Evolutionary conservation across 129 eudicot genomes (phyloP).

Genomic region (Scalesia atractyloides): DNA sequence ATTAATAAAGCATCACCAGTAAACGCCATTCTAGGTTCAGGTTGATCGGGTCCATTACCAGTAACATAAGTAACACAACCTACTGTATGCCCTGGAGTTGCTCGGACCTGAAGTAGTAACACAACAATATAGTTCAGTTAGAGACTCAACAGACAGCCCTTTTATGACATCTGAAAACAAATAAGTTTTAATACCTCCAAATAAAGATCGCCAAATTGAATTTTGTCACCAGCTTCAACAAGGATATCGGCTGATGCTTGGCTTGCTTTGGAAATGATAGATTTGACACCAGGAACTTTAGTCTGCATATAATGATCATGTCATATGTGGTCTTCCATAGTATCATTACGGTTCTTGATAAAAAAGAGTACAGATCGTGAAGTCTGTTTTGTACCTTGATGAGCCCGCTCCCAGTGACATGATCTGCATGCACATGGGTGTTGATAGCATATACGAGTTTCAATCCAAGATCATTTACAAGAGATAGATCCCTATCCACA

Average conservation of each 20-base stretch:
- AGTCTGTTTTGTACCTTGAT: constrained; percentile 59
- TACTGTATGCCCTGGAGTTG: constrained; percentile 93
- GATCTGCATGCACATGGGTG: constrained; percentile 99
- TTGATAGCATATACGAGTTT: constrained; percentile 90
- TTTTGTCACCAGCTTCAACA: constrained; percentile 85
- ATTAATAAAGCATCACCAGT: constrained; percentile 92
- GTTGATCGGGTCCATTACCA: constrained; percentile 82
- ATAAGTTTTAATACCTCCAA: constrained; percentile 57
- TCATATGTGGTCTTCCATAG: neutral
- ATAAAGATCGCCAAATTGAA: constrained; percentile 73
- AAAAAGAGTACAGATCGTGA: neutral
- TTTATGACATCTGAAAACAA: neutral
- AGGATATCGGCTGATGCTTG: constrained; percentile 80
- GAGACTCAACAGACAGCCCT: neutral
- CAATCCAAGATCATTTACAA: constrained; percentile 79
- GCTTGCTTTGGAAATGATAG: constrained; percentile 92
- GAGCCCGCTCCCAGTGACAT: constrained; percentile 85
- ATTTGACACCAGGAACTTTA: constrained; percentile 77
- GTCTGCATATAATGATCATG: constrained; percentile 50
- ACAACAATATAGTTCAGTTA: neutral
- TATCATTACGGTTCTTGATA: constrained; percentile 7
- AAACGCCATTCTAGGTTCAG: constrained; percentile 91
- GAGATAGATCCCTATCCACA: constrained; percentile 82
- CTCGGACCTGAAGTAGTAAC: constrained; percentile 64
- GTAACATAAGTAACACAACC: constrained; percentile 97